Evolutionary conservation across 495 filamentous ascomycete genomes (phyloP), one percentile per base, ranked within the genome.

Genomic region (Neurospora sp.): DNA sequence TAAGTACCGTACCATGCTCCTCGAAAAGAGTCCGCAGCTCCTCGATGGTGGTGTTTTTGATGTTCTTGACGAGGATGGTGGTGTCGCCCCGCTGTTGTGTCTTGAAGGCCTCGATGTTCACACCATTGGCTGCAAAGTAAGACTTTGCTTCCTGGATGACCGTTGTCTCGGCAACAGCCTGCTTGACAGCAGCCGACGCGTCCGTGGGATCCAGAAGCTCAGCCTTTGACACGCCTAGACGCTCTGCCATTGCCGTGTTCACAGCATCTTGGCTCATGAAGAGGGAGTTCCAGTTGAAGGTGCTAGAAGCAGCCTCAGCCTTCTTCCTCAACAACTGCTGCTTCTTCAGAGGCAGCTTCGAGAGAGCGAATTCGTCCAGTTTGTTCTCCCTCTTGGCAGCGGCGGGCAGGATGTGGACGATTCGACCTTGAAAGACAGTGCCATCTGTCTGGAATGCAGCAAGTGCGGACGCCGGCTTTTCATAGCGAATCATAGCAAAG

Each of bases 231-330:
- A 98, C 87, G 18, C 94, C 94, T 7, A 98, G 83, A 71, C 94
- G 91, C 77, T 93, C 88, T 46, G 96, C 92, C 61, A 97, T 88
- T 16, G 94, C 95, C 53, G 92, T 91, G 82, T 98, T 94, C 46
- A 98, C 94, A 53, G 96, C 93, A 85, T 99, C 94, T 83, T 96
- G 93, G 81, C 91, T 98, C 94, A 99, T 96, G 81, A 96, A 98
- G 61, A 99, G 84, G 18, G 94, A 94, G 83, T 98, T 99, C 96
- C 96, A 99, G 79, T 92, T 97, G 81, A 97, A 97, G 11, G 88
- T 88, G 9, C 87, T 90, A 8, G 90, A 90, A 16, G 92, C 86
- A 37, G 94, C 91, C 71, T 92, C 89, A 46, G 89, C 84, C 80
- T 92, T 97, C 73, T 91, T 91, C 82, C 92, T 94, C 61, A 98